Evolutionary conservation across 2,329 filamentous ascomycete species (phyloP), one percentile per base, ranked within the genome.

Genomic region (Hypoxylon sp.): DNA sequence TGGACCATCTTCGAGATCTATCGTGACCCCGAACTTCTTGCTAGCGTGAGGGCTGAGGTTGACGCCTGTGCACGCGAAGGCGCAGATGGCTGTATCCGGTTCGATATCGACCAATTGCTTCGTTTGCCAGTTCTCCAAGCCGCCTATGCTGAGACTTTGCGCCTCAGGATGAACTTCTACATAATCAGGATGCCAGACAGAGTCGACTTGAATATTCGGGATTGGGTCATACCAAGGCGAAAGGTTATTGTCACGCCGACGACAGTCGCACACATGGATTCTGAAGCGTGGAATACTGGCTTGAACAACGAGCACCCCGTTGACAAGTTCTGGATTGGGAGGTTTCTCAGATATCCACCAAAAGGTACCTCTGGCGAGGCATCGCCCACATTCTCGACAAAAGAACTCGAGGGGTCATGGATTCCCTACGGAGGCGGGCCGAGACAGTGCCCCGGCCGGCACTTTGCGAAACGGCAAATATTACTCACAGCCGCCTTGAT

Each of bases 381-480:
- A 22, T n/a, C 57, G 61, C 56, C 63, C 16, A 64, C 40, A 48
- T 76, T 74, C 60, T 72, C 72, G 20, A 72, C 64, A 1, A 75
- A 73, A 61, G 72, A 69, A 20, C 50, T 71, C 20, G 73, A 74
- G 64, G 72, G 72, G 11, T 72, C 72, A 2, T 76, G 73, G 73
- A 73, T 76, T 11, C 71, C 74, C 0, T 75, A 73, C 18, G 74
- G 75, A 6, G 74, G 74, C 14, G 73, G 74, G 12, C 69, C 70
- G 22, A 59, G 73, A 14, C 66, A 72, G 50, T 76, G 71, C 62
- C 73, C 73, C 8, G 73, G 74, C 0, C 64, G 72, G 8, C 72
- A 75, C 61, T 76, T 76, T 61, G 73, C 75, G 1, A 76, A 75
- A 36, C 71, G 74, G 18, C 73, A 75, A 61, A 75, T 75, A 49